These are phyloP conservation scores for Talaromyces funiculosus DNA, from an alignment of 2,329 filamentous ascomycete species.

Conservation along the genomic window DNA sequence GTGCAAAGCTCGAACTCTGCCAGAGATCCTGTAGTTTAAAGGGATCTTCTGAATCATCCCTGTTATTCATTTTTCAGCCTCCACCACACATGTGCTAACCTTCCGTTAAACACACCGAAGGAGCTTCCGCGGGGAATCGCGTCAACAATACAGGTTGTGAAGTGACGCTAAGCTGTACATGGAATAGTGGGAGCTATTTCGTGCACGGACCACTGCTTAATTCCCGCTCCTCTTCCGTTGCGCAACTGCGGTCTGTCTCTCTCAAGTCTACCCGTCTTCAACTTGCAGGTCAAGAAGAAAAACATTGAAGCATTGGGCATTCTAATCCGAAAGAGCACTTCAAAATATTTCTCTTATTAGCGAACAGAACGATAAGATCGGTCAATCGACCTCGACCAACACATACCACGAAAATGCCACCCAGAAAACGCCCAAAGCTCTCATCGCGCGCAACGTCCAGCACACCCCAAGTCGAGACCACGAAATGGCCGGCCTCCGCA, in stretches of 20 bases:
- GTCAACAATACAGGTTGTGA: slow-evolving; percentile 3
- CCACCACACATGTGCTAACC: background rate
- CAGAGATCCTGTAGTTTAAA: slow-evolving; percentile 34
- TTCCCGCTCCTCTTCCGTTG: slow-evolving; percentile 16
- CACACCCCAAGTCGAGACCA: slow-evolving; percentile 24
- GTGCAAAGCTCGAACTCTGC: slow-evolving; percentile 34
- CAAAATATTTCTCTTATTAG: background rate
- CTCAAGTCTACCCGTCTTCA: background rate
- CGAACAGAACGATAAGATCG: background rate
- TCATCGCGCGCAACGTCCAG: slow-evolving; percentile 29
- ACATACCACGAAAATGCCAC: slow-evolving; percentile 32
- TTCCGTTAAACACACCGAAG: background rate
- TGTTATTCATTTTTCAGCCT: slow-evolving; percentile 16
- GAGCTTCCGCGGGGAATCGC: background rate
- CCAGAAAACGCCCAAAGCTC: slow-evolving; percentile 58
- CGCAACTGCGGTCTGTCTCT: background rate
- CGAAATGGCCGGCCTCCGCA: slow-evolving; percentile 25
- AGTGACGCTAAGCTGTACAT: slow-evolving; percentile 14
- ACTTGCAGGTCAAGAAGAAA: background rate
- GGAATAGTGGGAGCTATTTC: slow-evolving; percentile 14
- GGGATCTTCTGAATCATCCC: slow-evolving; percentile 21
- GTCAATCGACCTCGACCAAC: background rate
- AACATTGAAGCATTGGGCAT: background rate
- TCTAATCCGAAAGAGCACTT: background rate
- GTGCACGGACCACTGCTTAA: slow-evolving; percentile 28